phyloP scores from a whole-genome alignment of 208 protist species.

The Porcisia hertigi region DNA sequence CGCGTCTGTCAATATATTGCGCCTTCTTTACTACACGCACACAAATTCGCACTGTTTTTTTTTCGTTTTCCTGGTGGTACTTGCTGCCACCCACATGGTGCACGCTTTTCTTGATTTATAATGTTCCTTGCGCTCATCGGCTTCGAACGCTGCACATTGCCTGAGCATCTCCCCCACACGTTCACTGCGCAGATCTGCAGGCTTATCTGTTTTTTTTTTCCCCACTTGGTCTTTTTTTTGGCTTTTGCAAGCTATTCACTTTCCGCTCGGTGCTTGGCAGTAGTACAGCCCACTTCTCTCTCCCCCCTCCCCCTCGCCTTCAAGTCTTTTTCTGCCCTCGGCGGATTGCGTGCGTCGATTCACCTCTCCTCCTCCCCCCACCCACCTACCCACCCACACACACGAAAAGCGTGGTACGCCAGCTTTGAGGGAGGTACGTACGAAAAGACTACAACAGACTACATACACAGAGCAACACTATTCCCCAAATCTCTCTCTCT shows the following conservation, averaged over 20 bases:
- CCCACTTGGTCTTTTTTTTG: background rate
- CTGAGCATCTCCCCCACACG: background rate
- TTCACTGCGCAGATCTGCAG: background rate
- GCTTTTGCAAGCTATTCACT: background rate
- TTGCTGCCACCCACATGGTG: background rate
- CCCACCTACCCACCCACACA: background rate
- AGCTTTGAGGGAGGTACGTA: background rate
- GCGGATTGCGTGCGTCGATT: background rate
- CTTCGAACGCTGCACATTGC: background rate
- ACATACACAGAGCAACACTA: constrained; percentile 1
- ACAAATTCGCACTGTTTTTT: background rate
- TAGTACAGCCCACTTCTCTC: constrained; percentile 1
- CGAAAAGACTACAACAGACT: background rate
- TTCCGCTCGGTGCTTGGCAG: background rate
- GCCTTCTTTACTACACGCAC: background rate
- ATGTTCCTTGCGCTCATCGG: background rate
- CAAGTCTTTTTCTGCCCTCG: background rate
- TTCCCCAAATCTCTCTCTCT: background rate
- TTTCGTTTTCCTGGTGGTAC: background rate
- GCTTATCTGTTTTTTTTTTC: constrained; percentile 3
- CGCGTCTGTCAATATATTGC: background rate
- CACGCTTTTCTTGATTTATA: background rate
- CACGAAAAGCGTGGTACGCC: background rate
- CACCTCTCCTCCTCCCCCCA: background rate
- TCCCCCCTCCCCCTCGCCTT: background rate